Evolutionary conservation across 2,329 filamentous ascomycete species (phyloP).

Genomic region (Penicillium verrucosum): DNA sequence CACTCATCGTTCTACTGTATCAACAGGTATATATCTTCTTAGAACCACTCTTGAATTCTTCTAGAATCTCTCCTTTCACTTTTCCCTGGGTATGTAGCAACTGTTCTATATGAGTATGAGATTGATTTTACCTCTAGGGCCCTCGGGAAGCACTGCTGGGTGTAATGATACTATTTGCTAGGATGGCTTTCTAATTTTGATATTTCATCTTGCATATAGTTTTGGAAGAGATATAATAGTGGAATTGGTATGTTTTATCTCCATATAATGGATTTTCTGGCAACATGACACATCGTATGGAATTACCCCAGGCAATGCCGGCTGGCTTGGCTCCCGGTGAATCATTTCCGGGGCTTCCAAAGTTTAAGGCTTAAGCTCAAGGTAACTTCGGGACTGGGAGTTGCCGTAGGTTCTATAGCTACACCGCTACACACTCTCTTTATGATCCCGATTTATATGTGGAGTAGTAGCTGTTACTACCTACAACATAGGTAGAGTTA

Average conservation of each 20-base stretch:
- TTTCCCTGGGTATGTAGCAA: too few relatives aligned
- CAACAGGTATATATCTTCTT: background rate
- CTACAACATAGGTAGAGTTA: background rate
- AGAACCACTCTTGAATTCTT: too few relatives aligned
- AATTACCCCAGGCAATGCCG: background rate
- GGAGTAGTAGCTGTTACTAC: background rate
- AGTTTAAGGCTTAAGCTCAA: background rate
- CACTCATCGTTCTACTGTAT: background rate
- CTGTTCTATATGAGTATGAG: too few relatives aligned
- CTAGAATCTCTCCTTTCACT: too few relatives aligned
- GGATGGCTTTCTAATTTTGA: too few relatives aligned
- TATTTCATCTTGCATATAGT: background rate
- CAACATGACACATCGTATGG: background rate
- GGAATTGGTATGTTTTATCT: background rate
- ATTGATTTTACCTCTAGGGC: too few relatives aligned
- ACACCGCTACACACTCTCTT: background rate
- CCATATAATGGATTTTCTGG: background rate
- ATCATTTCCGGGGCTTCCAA: background rate
- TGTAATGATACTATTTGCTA: too few relatives aligned
- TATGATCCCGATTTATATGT: background rate
- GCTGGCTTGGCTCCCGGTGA: conserved; percentile 2
- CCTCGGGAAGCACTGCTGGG: background rate
- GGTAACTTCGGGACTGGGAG: background rate
- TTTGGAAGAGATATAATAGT: background rate
- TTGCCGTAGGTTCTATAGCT: background rate